Evolutionary conservation across 768 basidiomycete species (phyloP).

Genomic region (Trametes coccinea): DNA sequence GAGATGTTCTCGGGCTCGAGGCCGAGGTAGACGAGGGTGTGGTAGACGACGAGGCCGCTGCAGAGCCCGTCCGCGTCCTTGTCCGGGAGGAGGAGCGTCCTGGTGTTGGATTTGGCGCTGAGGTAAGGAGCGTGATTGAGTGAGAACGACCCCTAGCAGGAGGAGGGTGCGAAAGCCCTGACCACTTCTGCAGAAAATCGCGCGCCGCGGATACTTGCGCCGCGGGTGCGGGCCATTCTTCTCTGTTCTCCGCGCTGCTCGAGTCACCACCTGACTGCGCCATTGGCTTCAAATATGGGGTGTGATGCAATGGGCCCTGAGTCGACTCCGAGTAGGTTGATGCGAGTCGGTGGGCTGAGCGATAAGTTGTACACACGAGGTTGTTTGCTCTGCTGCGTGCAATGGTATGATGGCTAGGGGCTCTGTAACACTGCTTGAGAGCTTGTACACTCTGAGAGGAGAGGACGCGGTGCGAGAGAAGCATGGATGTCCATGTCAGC

Average conservation of each 20-base stretch:
- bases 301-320: too few relatives aligned
- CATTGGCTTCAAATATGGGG: too few relatives aligned
- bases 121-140: background rate
- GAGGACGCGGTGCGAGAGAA: background rate
- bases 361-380: too few relatives aligned
- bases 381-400: too few relatives aligned
- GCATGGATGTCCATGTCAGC: background rate
- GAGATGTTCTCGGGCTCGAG: constrained; percentile 32
- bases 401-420: too few relatives aligned
- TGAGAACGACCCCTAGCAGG: background rate
- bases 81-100: constrained; percentile 43
- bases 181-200: constrained; percentile 26
- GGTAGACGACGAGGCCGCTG: constrained; percentile 39
- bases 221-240: constrained; percentile 22
- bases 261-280: too few relatives aligned
- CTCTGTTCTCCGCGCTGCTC: background rate
- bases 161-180: background rate
- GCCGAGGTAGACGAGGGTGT: constrained; percentile 40
- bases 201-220: constrained; percentile 20
- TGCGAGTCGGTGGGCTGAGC: too few relatives aligned
- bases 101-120: constrained; percentile 17
- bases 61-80: constrained; percentile 43
- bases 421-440: background rate
- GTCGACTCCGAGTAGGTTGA: too few relatives aligned
- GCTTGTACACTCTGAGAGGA: background rate